Evolutionary conservation across 2,329 filamentous ascomycete genomes (phyloP), one percentile per base, ranked within the genome.

Genomic region (Atkinsonella texensis): DNA sequence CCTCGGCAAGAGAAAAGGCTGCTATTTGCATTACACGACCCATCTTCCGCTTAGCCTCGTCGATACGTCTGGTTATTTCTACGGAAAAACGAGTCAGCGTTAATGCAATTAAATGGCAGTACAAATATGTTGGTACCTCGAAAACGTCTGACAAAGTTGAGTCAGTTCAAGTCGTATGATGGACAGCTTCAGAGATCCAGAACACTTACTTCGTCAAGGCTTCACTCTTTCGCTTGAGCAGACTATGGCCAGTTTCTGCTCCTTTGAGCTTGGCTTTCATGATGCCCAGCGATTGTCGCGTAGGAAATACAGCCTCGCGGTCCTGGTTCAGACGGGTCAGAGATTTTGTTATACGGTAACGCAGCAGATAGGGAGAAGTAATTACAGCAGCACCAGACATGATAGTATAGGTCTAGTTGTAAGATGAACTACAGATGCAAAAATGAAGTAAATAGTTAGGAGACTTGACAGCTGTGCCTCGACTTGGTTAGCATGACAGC

Each of bases 31-130:
- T 98, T 39, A 98, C 93, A 35, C 91, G 82, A 53, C 93, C 93
- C 91, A 98, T 98, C 75, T 98, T 98, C 62, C 90, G 87, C 72
- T 98, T 98, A 42, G 93, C 93, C 70, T 98, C 93, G 73, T 98
- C 91, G 70, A 98, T 98, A 64, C 93, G 86, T 67, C 84, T 83
- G 48, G 93, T 96, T 63, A 98, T 98, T 63, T 98, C 93, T 88
- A 66, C 58, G 18, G 38, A 12, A 41, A 32, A 17, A 18, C 10
- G 28, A 38, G 17, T 40, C 50, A 47, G 55, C 43, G 47, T 49
- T 40, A 51, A 47, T 18, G 58, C 18, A 13, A 35, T 61, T 38
- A 45, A 28, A 32, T 20, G 8, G 18, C 43, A 20, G 28, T 12
- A 8, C 28, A 28, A 50, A 49, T 17, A 32, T 9, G 46, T 48